A percentile compares a stretch with the other conserved stretches of the same genome.
phyloP scores from a whole-genome alignment of 257 asterid species.

The Anisodus acutangulus region DNA sequence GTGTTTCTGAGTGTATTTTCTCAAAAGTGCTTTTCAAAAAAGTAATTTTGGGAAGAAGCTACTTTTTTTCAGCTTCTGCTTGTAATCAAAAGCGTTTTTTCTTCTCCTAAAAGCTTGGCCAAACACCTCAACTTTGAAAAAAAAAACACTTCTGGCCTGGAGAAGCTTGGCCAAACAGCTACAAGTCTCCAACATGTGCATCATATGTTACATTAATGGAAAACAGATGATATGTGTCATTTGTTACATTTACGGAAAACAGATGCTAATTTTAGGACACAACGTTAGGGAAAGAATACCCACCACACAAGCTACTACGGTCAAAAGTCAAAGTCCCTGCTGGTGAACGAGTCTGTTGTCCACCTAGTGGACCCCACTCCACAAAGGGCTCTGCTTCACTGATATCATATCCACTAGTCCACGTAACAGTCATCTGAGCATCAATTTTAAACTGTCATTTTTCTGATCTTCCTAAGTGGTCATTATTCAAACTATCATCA shows the following conservation, averaged over 20 bases:
- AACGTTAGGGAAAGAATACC: constrained; percentile 28
- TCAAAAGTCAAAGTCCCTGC: constrained; percentile 88
- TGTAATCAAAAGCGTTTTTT: too few species aligned
- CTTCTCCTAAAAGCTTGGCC: too few species aligned
- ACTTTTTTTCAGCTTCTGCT: too few species aligned
- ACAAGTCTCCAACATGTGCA: not conserved
- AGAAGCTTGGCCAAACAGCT: too few species aligned
- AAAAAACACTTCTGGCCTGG: too few species aligned
- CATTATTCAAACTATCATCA: not conserved
- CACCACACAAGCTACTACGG: constrained; percentile 89
- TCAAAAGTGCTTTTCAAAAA: too few species aligned
- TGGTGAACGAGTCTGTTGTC: constrained; percentile 54
- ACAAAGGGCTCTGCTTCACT: constrained; percentile 73
- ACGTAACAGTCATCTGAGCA: constrained; percentile 89
- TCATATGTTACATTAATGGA: not conserved
- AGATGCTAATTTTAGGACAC: not conserved
- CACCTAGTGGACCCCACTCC: constrained; percentile 83
- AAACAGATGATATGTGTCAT: not conserved
- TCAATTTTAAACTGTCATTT: constrained; percentile 30
- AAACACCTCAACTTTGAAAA: too few species aligned
- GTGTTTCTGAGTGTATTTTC: too few species aligned
- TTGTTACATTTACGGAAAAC: not conserved
- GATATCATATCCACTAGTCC: constrained; percentile 89
- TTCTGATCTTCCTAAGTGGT: not conserved
- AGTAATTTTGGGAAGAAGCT: too few species aligned